Base-by-base conservation (phyloP, 108 stramenopile species). In the Asterionellopsis glacialis region DNA sequence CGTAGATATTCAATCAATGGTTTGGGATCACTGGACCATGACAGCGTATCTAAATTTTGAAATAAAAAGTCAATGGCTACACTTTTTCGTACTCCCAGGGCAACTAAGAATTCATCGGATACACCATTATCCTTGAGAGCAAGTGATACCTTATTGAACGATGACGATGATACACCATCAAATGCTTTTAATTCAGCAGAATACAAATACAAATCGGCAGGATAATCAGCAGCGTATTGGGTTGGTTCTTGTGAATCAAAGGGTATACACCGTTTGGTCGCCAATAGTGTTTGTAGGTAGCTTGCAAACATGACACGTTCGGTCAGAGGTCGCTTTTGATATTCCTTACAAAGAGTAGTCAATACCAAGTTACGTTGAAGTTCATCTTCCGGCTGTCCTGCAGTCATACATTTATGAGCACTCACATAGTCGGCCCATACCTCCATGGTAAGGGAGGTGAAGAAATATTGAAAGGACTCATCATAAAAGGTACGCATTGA, bases 21-120 rank as follows among this genome's bases (percentile, higher is more conserved):
- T 45, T 79, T 85, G 5, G 89, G 89, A 45, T 91, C 82, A 22
- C 63, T 57, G 22, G 50, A 75, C 84, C 85, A 91, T 28, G 74
- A 44, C 39, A 91, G 58, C 2, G 77, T 81, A 26, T 87, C 83
- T 40, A 91, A 65, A 51, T 87, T 74, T 14, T 60, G 47, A 64
- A 91, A 87, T 1, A 91, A 62, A 47, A 91, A 87, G 12, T 91
- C 89, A 28, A 91, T 80, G 11, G 80, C 70, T 39, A 91, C 82
- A 9, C 75, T 68, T 60, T 81, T 85, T 39, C 89, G 71, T 13
- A 90, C 85, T 0, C 89, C 89, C 21, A 90, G 53, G 1, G 72
- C 65, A 0, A 87, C 41, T 21, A 87, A 64, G 70, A 90, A 90
- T 14, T 75, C 80, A 41, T 90, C 84, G 0, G 75, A 72, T 15